Conservation (phyloP, 306 rosid species). For the Prunus campanulata region DNA sequence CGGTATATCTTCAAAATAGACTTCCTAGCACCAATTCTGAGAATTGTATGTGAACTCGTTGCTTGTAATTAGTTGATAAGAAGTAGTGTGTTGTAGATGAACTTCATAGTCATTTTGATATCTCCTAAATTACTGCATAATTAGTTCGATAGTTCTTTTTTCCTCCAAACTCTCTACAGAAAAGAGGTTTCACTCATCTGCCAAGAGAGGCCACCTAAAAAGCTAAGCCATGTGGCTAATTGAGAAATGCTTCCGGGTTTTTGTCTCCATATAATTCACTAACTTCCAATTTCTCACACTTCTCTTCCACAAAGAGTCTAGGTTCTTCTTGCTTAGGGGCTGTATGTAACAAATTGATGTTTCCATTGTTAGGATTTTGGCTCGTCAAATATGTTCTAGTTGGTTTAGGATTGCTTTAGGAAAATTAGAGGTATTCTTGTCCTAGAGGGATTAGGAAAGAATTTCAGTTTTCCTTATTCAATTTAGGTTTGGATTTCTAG, state of each 20-base stretch:
- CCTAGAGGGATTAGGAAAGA: too few species aligned
- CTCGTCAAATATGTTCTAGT: too few species aligned
- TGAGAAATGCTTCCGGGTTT: not conserved
- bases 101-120: not conserved
- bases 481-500: too few species aligned
- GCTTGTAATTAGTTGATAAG: not conserved
- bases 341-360: not conserved
- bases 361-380: not conserved
- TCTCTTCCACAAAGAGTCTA: not conserved
- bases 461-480: too few species aligned
- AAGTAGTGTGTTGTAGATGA: not conserved
- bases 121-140: not conserved
- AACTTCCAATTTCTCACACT: not conserved
- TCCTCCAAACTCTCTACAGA: not conserved
- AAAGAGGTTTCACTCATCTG: not conserved
- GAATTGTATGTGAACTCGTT: not conserved
- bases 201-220: not conserved
- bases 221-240: not conserved
- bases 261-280: not conserved
- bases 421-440: too few species aligned
- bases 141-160: not conserved
- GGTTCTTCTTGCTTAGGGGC: not conserved
- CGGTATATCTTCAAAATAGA: not conserved
- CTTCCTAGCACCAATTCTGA: not conserved
- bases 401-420: too few species aligned